Evolutionary conservation across 2,329 filamentous ascomycete species (phyloP), one percentile per base, ranked within the genome.

Genomic region (Fusarium scirpi): DNA sequence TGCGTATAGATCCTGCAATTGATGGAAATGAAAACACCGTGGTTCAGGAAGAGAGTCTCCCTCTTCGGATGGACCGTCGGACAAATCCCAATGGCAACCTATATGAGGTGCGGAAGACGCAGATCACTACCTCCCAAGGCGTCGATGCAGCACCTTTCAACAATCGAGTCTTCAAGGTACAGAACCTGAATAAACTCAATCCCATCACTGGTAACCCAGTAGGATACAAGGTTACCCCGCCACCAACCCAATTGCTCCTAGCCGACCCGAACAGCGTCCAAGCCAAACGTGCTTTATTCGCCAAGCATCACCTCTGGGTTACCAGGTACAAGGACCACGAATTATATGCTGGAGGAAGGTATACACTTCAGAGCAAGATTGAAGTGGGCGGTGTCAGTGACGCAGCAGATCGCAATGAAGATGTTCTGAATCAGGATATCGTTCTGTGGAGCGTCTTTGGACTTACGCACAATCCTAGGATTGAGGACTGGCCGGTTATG

Each of bases 1-100:
- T 89, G 44, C 85, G 90, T 2, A 86, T 92, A 51, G 90, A 93
- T 70, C 89, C 90, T 0, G 87, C 87, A 11, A 84, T 91, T 41
- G 89, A 91, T 73, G 89, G 89, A 3, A 80, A 85, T 63, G 77
- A 79, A 2, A 91, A 91, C 75, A 87, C 87, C 0, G 78, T 90
- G 2, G 76, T 82, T 0, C 77, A 81, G 9, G 79, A 83, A 32
- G 82, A 84, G 30, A 79, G 78, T 16, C 69, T 80, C 5, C 74
- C 82, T 0, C 80, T 89, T 67, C 84, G 83, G 0, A 83, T 83
- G 72, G 75, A 80, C 16, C 58, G 58, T 12, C 52, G 65, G 6
- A 76, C 72, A 0, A 89, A 89, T 70, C 86, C 86, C 0, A 83
- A 86, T 70, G 86, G 86, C 20, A 81, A 82, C 27, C 75, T 78